These are phyloP conservation scores for Russula foetens DNA, from an alignment of 768 basidiomycete species.

Conservation along the genomic window DNA sequence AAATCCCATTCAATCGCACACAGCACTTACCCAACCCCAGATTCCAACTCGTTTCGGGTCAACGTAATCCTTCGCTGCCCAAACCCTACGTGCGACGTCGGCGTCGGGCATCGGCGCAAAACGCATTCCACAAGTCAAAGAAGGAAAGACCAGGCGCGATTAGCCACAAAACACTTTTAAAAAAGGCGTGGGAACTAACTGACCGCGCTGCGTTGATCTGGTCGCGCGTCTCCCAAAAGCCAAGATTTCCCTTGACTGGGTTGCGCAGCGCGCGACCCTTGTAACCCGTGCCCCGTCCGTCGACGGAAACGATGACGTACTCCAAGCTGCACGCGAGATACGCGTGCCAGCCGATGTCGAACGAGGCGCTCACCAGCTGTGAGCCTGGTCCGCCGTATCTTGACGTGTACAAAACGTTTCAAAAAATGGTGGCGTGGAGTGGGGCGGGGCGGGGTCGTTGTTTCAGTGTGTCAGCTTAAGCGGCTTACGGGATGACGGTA, in stretches of 20 bases:
- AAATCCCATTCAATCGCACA: neutral
- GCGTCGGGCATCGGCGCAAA: neutral
- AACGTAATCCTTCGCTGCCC: constrained; percentile 83
- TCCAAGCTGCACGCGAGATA: constrained; percentile 75
- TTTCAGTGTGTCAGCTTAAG: neutral
- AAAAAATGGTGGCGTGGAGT: neutral
- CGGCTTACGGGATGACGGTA: neutral
- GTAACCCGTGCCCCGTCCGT: constrained; percentile 91
- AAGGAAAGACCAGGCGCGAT: neutral
- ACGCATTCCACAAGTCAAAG: neutral
- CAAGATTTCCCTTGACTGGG: constrained; percentile 81
- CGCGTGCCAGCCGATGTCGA: constrained; percentile 74
- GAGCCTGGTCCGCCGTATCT: constrained; percentile 90
- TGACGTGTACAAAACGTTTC: constrained; percentile 11
- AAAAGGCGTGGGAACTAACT: constrained; percentile 20
- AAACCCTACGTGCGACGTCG: constrained; percentile 57
- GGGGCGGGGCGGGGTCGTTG: neutral
- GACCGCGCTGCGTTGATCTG: constrained; percentile 85
- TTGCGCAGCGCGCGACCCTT: constrained; percentile 82
- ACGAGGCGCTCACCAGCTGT: constrained; percentile 66
- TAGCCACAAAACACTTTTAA: neutral
- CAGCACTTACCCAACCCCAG: constrained; percentile 88
- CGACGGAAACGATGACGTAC: constrained; percentile 82
- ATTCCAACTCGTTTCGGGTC: constrained; percentile 86
- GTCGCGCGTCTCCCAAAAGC: constrained; percentile 82